These are phyloP conservation scores for Eutypa lata DNA, from an alignment of 2,329 filamentous ascomycete genomes.

Conservation along the genomic window DNA sequence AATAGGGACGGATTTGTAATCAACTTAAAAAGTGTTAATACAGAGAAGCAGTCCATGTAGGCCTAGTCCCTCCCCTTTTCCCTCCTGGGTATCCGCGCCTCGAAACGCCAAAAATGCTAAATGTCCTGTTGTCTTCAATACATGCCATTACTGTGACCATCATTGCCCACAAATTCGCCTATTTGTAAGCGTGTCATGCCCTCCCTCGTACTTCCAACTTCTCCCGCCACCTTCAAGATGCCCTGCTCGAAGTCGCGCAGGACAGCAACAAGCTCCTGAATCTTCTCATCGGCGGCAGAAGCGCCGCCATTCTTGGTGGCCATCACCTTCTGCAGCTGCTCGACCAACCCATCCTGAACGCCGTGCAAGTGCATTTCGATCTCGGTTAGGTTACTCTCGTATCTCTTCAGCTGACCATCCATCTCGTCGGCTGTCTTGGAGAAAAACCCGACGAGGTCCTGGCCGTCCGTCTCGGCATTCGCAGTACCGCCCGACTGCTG, in stretches of 20 bases:
- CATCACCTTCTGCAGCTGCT: constrained; percentile 56
- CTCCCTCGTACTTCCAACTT: constrained; percentile 58
- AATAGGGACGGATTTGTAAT: too few species aligned
- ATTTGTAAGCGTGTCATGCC: constrained; percentile 56
- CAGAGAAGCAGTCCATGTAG: not conserved
- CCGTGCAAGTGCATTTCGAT: constrained; percentile 64
- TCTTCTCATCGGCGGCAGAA: constrained; percentile 40
- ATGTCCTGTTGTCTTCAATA: constrained; percentile 17
- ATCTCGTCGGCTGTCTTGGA: constrained; percentile 62
- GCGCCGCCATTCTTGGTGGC: constrained; percentile 35
- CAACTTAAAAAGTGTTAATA: not conserved
- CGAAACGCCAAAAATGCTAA: constrained; percentile 7
- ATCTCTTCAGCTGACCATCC: constrained; percentile 52
- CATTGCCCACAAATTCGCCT: constrained; percentile 41
- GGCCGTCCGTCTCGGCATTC: constrained; percentile 46
- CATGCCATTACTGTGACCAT: constrained; percentile 23
- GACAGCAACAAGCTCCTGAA: constrained; percentile 53
- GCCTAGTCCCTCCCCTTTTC: not conserved
- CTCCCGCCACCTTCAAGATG: constrained; percentile 60
- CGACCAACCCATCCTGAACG: constrained; percentile 57
- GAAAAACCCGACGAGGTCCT: constrained; percentile 63
- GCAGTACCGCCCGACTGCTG: constrained; percentile 38
- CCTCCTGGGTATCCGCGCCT: constrained; percentile 24
- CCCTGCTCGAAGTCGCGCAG: constrained; percentile 64
- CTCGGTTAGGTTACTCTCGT: constrained; percentile 57